Conservation (phyloP, 805 yeast species). For the Myxozyma neglecta region DNA sequence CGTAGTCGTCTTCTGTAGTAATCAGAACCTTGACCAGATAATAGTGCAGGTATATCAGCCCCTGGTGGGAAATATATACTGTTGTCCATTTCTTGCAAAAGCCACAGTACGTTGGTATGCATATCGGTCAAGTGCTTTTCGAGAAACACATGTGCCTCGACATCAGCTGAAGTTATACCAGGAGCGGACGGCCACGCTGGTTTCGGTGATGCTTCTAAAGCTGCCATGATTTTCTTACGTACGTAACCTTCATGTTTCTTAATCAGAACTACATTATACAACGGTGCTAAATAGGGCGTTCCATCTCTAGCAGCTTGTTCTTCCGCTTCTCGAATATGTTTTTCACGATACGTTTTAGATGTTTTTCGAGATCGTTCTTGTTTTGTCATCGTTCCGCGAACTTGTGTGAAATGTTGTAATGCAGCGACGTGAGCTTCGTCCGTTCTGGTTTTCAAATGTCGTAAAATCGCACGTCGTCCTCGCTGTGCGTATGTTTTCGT, state of each 20-base stretch:
- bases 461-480: slow-evolving; percentile 29
- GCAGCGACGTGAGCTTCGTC: slow-evolving; percentile 21
- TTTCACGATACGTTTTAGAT: slow-evolving; percentile 29
- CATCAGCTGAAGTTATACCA: background rate
- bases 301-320: slow-evolving; percentile 18
- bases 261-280: slow-evolving; percentile 24
- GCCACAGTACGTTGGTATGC: slow-evolving; percentile 25
- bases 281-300: slow-evolving; percentile 29
- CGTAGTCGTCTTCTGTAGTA: slow-evolving; percentile 19
- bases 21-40: slow-evolving; percentile 16
- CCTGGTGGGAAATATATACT: slow-evolving; percentile 25
- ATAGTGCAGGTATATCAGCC: slow-evolving; percentile 20
- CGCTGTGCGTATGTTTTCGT: slow-evolving; percentile 29
- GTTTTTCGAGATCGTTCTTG: slow-evolving; percentile 31
- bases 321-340: slow-evolving; percentile 16
- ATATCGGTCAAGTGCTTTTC: slow-evolving; percentile 6
- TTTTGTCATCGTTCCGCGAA: slow-evolving; percentile 22
- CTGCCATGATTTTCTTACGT: slow-evolving; percentile 25
- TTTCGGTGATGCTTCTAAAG: slow-evolving; percentile 13
- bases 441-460: slow-evolving; percentile 18
- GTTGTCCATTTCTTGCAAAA: slow-evolving; percentile 27
- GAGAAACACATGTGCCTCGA: background rate
- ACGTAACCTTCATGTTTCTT: slow-evolving; percentile 31
- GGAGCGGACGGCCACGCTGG: slow-evolving; percentile 26
- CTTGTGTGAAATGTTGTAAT: slow-evolving; percentile 3